Conservation (phyloP, 345 rosid species). For the Carallia pectinifolia region DNA sequence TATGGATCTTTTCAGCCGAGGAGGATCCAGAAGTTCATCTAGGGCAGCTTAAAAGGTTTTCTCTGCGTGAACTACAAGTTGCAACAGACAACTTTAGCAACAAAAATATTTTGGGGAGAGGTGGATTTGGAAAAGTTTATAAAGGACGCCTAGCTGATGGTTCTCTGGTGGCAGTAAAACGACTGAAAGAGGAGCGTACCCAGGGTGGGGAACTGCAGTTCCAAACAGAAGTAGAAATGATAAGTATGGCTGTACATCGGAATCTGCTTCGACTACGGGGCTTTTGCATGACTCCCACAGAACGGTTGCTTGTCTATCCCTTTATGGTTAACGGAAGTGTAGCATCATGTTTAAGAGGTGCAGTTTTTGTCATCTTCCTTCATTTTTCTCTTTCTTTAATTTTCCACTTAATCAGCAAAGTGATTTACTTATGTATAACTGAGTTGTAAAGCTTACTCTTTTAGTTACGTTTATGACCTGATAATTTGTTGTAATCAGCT, state of each 20-base stretch:
- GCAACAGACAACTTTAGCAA: slow-evolving; percentile 81
- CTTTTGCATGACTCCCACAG: slow-evolving; percentile 96
- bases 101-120: slow-evolving; percentile 69
- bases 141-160: slow-evolving; percentile 85
- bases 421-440: too few relatives aligned
- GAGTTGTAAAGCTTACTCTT: background rate
- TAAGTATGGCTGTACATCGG: slow-evolving; percentile 93
- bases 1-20: slow-evolving; percentile 61
- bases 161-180: slow-evolving; percentile 74
- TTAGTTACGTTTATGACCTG: background rate
- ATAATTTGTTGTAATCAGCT: background rate
- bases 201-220: slow-evolving; percentile 87
- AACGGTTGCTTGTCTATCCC: slow-evolving; percentile 86
- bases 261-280: slow-evolving; percentile 83
- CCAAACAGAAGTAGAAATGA: slow-evolving; percentile 92
- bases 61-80: slow-evolving; percentile 78
- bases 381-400: background rate
- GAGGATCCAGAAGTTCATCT: slow-evolving; percentile 93
- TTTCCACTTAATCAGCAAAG: background rate
- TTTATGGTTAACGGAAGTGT: slow-evolving; percentile 92
- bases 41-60: slow-evolving; percentile 87
- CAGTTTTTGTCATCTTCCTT: background rate
- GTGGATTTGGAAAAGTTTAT: slow-evolving; percentile 91
- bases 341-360: slow-evolving; percentile 94
- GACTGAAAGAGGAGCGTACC: slow-evolving; percentile 86